Base-by-base conservation (phyloP, 148 eudicot genomes). In the Selenicereus undatus region DNA sequence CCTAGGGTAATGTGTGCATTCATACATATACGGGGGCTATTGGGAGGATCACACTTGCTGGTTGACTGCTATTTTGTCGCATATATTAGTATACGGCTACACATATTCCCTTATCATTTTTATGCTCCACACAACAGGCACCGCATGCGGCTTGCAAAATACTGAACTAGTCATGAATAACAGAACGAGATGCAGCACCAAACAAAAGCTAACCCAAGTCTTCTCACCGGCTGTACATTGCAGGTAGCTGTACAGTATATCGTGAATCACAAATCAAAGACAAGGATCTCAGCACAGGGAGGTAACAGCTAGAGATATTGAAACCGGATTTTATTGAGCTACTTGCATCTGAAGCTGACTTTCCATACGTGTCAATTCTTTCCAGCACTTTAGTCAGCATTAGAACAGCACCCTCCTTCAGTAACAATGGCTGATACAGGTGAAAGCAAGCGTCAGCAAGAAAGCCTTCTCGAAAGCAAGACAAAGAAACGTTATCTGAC, bases 281-380 rank as follows among this genome's bases (percentile, higher is more conserved):
- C 74, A 97, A 82, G 68, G 90, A 92, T 85, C 84, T 88, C 73
- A 87, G 79, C 73, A 86, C 92, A 74, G 99, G 99, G 68, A 89
- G 78, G 72, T 88, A 93, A 91, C 94, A 97, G 88, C 79, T 83
- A 80, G 86, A 82, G 45, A 84, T 85, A 73, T 81, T 75, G 86
- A 81, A 82, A 66, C 88, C 98, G 76, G 78, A 78, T 48, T 85
- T 83, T 48, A 81, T 36, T 42, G 85, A 76, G 80, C 80, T 79
- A 76, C 85, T 80, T 60, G 71, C 89, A 82, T 84, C 96, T 16
- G 76, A 83, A 69, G 86, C 77, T 80, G 85, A 90, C 82, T 81
- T 87, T 64, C 74, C 89, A 82, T 82, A 56, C 14, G 85, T 88
- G 76, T 78, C 83, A 51, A 84, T 82, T 79, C 87, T 88, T 81